Evolutionary conservation across 192 early-diverging fungal genomes (phyloP), one percentile per base, ranked within the genome.

Genomic region (Kappamyces sp.): DNA sequence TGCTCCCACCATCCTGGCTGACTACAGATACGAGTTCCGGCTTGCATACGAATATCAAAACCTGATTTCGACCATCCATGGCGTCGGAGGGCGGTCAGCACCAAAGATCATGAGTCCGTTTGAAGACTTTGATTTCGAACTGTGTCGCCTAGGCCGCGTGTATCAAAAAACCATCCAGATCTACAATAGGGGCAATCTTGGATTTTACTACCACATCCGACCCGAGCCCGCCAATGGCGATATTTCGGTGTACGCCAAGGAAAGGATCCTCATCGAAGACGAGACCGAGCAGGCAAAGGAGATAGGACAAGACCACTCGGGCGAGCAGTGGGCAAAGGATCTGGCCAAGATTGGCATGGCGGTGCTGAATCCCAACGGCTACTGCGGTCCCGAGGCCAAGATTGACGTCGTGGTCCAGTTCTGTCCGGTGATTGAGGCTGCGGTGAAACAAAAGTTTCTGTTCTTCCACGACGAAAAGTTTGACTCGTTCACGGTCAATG

Each of bases 111-210:
- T 73, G 35, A 67, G 65, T 0, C 82, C 79, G 7, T 62, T 78
- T 1, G 54, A 57, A n/a, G 13, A 61, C 1, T 47, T 84, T 8
- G 83, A 84, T 55, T 84, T 84, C 47, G 83, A 78, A 23, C 42
- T 75, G 12, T 84, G 81, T 62, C 51, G 81, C 13, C 55, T 84
- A n/a, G 58, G 68, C 44, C 50, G 72, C 2, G 57, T 58, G 1
- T 84, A 77, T 57, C 38, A 64, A n/a, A 84, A 84, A 58, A 32
- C 60, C 2, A 38, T 84, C 7, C 64, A 67, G 1, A 66, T 84
- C 2, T 46, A 62, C 8, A 84, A 84, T 55, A 47, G 66, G 5
- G 80, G 80, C 15, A 84, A 84, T 57, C 61, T 84, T 31, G 81
- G 83, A 34, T 68, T 78, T 1, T 15, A 49, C 13, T 84, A 66